Percentiles rank a stretch among this genome's conserved stretches.
These are phyloP conservation scores for Russula dissimulans DNA, from an alignment of 768 basidiomycete genomes.

Conservation along the genomic window DNA sequence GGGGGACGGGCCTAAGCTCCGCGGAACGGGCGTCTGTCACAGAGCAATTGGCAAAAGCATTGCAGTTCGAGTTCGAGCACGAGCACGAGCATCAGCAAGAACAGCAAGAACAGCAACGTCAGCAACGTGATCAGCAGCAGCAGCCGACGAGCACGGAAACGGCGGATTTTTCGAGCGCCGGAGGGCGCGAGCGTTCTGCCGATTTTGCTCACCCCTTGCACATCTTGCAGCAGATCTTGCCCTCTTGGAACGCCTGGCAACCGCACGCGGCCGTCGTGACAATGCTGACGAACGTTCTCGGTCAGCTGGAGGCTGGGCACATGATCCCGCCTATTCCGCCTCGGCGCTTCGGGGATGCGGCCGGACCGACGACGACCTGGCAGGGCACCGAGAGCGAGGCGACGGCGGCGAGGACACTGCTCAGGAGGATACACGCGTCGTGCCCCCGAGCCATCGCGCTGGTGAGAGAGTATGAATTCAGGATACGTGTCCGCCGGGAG, in stretches of 20 bases:
- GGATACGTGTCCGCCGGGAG: slow-evolving; percentile 31
- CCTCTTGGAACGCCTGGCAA: slow-evolving; percentile 56
- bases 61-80: too few relatives aligned
- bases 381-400: slow-evolving; percentile 6
- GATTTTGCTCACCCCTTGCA: slow-evolving; percentile 55
- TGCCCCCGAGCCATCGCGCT: slow-evolving; percentile 35
- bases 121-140: too few relatives aligned
- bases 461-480: slow-evolving; percentile 42
- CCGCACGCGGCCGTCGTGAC: slow-evolving; percentile 46
- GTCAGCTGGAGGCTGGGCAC: slow-evolving; percentile 42
- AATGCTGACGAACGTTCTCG: slow-evolving; percentile 38
- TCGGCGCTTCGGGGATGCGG: slow-evolving; percentile 20
- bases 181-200: slow-evolving; percentile 16
- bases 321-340: slow-evolving; percentile 35
- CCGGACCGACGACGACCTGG: slow-evolving; percentile 16
- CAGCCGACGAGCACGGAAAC: too few relatives aligned
- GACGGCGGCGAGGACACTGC: background rate
- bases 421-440: slow-evolving; percentile 17
- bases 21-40: slow-evolving; percentile 1
- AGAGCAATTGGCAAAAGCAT: slow-evolving; percentile 1
- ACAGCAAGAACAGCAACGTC: too few relatives aligned
- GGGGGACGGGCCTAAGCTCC: background rate
- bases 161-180: background rate
- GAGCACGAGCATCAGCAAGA: too few relatives aligned
- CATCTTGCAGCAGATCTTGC: slow-evolving; percentile 53